These are phyloP conservation scores for Solanum neorickii DNA, from an alignment of 257 asterid species.

Conservation along the genomic window DNA sequence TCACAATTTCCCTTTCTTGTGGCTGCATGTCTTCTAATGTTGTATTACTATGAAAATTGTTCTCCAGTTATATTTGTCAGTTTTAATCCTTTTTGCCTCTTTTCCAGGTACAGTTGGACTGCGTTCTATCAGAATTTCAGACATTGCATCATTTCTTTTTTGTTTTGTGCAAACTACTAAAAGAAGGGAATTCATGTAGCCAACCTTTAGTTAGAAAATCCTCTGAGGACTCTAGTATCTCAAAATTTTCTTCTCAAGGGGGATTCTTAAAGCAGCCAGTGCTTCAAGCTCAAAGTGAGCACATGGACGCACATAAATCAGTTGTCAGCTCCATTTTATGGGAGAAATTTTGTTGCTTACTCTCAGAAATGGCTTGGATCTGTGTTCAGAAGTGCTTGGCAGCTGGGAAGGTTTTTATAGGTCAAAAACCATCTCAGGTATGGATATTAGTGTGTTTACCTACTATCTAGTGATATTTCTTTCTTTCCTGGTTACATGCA, in stretches of 20 bases:
- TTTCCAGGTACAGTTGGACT: slow-evolving; percentile 71
- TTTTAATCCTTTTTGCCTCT: background rate
- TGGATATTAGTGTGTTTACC: slow-evolving; percentile 3
- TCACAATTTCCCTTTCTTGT: background rate
- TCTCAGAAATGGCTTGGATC: slow-evolving; percentile 70
- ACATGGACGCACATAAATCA: slow-evolving; percentile 19
- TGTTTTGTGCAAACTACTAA: slow-evolving; percentile 71
- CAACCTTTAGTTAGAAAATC: slow-evolving; percentile 13
- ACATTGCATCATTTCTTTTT: slow-evolving; percentile 85
- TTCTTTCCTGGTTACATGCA: background rate
- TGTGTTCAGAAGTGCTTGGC: slow-evolving; percentile 65
- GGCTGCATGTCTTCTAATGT: background rate
- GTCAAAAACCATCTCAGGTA: slow-evolving; percentile 72
- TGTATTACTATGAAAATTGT: background rate
- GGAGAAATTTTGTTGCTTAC: slow-evolving; percentile 59
- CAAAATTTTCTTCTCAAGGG: slow-evolving; percentile 56
- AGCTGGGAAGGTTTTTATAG: slow-evolving; percentile 69
- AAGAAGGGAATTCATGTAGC: slow-evolving; percentile 57
- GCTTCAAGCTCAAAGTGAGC: slow-evolving; percentile 24
- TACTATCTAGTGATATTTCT: background rate
- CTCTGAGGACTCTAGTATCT: slow-evolving; percentile 21
- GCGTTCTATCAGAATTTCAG: slow-evolving; percentile 58
- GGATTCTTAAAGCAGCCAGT: slow-evolving; percentile 70
- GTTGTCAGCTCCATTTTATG: slow-evolving; percentile 36
- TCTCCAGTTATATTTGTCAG: background rate